phyloP scores from a whole-genome alignment of 176 grass and related monocot genomes.

The Hyparrhenia diplandra region DNA sequence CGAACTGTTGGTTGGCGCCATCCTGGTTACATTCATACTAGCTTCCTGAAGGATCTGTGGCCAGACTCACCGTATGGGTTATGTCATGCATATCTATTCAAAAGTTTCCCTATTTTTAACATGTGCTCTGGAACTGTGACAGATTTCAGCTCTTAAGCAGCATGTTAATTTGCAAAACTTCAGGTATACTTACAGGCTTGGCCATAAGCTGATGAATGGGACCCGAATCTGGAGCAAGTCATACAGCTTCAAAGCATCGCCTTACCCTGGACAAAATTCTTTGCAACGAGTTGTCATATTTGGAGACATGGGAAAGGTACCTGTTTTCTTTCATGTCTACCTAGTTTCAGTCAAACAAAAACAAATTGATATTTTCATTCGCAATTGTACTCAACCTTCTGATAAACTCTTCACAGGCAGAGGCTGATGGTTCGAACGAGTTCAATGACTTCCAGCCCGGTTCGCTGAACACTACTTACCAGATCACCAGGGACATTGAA shows the following conservation, averaged over 20 bases:
- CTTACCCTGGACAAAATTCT: conserved; percentile 83
- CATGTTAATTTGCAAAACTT: conserved; percentile 8
- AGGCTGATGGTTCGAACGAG: conserved; percentile 92
- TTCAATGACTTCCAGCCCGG: conserved; percentile 68
- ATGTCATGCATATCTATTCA: conserved; percentile 3
- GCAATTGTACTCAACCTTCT: not conserved
- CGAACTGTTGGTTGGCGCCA: conserved; percentile 91
- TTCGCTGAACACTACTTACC: conserved; percentile 73
- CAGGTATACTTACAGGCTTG: conserved; percentile 83
- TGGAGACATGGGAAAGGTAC: conserved; percentile 95
- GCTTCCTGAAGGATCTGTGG: conserved; percentile 87
- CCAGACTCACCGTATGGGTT: conserved; percentile 58
- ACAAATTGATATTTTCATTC: not conserved
- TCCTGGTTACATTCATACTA: conserved; percentile 94
- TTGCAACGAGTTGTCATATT: conserved; percentile 78
- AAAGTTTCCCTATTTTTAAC: not conserved
- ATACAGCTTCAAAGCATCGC: conserved; percentile 80
- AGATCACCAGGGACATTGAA: conserved; percentile 66
- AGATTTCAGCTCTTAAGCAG: not conserved
- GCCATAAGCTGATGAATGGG: conserved; percentile 58
- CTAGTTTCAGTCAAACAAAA: not conserved
- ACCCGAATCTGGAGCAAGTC: conserved; percentile 60
- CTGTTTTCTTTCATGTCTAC: not conserved
- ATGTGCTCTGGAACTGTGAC: not conserved
- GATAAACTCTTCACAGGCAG: conserved; percentile 35